These are phyloP conservation scores for Stenocarpella maydis DNA, from an alignment of 2,329 filamentous ascomycete genomes.

Conservation along the genomic window DNA sequence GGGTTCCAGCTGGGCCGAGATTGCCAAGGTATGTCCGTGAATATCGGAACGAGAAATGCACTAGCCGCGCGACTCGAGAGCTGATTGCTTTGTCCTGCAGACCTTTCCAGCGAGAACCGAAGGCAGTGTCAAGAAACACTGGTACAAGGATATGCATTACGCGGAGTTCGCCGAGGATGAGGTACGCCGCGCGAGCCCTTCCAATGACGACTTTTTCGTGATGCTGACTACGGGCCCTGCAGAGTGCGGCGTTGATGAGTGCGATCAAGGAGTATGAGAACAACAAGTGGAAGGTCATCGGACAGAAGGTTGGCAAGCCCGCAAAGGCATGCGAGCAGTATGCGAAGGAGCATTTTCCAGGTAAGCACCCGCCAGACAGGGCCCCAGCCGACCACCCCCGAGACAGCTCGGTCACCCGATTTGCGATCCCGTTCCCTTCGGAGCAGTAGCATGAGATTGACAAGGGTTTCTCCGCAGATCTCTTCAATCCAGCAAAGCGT, in stretches of 20 bases:
- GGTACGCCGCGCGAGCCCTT: constrained; percentile 60
- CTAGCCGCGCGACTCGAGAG: background rate
- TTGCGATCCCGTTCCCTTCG: background rate
- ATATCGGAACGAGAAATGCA: background rate
- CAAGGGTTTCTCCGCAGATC: constrained; percentile 42
- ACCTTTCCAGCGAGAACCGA: constrained; percentile 93
- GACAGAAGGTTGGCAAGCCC: constrained; percentile 95
- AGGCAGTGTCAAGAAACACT: constrained; percentile 99
- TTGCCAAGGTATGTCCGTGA: constrained; percentile 78
- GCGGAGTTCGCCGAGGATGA: constrained; percentile 98
- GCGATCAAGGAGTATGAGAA: constrained; percentile 99
- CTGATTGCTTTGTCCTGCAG: constrained; percentile 53
- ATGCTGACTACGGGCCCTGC: constrained; percentile 38
- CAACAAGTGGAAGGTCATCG: constrained; percentile 98
- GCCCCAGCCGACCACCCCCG: background rate
- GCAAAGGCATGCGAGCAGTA: constrained; percentile 88
- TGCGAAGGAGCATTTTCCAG: constrained; percentile 91
- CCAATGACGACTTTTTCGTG: background rate
- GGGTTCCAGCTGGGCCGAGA: constrained; percentile 96
- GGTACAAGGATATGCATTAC: constrained; percentile 99
- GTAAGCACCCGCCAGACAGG: constrained; percentile 35
- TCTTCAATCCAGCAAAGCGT: constrained; percentile 50
- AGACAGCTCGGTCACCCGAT: background rate
- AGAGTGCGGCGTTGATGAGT: constrained; percentile 82
- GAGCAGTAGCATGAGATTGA: background rate